phyloP scores from a whole-genome alignment of 225 moss, liverwort and hornwort species.

The Neckera pumila region DNA sequence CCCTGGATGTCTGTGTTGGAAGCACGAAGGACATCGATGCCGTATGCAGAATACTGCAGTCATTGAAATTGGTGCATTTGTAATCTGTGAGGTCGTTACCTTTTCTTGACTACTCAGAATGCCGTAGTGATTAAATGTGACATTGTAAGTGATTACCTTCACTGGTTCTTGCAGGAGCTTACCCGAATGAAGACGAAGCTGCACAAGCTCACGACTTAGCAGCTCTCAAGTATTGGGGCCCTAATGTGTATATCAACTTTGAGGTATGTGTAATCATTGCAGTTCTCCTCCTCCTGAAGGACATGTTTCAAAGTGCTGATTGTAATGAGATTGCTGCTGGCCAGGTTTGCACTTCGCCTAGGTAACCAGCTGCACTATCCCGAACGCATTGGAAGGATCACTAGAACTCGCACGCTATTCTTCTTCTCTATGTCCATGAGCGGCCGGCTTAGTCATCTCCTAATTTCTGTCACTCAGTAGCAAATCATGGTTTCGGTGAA shows the following conservation, averaged over 20 bases:
- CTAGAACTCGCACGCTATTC: not conserved
- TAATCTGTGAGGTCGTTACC: not conserved
- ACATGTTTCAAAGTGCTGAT: not conserved
- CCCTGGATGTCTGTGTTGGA: not conserved
- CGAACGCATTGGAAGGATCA: not conserved
- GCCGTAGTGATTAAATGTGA: not conserved
- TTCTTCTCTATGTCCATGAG: not conserved
- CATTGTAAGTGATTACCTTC: not conserved
- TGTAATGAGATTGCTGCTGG: not conserved
- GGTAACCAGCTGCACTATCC: not conserved
- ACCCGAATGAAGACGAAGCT: slow-evolving; percentile 41
- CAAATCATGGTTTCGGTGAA: not conserved
- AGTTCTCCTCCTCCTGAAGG: not conserved
- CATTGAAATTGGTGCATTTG: not conserved
- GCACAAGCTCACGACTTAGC: slow-evolving; percentile 50
- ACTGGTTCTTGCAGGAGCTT: slow-evolving; percentile 25
- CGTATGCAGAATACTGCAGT: not conserved
- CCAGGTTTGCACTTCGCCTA: not conserved
- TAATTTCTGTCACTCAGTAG: not conserved
- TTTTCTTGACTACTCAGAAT: not conserved
- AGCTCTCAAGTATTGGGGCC: slow-evolving; percentile 50
- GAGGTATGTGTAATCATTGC: slow-evolving; percentile 4
- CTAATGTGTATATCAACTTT: slow-evolving; percentile 26
- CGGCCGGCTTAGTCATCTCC: not conserved
- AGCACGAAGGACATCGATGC: not conserved